Percentiles rank a stretch among this genome's conserved stretches.
Evolutionary conservation across 306 rosid genomes (phyloP).

Genomic region (Senna siamea): DNA sequence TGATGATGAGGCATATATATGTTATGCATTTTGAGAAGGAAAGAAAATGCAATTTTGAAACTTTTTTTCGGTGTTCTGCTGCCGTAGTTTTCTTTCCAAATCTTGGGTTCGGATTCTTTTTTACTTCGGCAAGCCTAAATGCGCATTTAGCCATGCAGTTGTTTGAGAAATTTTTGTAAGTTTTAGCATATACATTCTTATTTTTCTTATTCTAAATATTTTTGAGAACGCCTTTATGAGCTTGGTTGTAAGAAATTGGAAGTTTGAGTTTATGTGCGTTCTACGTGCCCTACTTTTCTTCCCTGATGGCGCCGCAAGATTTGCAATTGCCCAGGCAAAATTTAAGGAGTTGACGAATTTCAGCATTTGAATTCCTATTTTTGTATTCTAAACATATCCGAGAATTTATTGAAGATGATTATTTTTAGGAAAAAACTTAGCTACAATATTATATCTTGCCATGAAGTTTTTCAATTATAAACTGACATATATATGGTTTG

Average conservation of each 20-base stretch:
- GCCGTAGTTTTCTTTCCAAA: not conserved
- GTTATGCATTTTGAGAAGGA: conserved; percentile 21
- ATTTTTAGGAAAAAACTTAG: no score
- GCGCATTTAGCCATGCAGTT: conserved; percentile 20
- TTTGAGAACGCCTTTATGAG: not conserved
- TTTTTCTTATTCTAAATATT: not conserved
- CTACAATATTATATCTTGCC: no score
- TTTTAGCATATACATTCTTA: not conserved
- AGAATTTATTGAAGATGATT: conserved; percentile 31
- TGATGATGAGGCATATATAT: not conserved
- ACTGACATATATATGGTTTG: no score
- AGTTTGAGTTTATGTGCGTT: not conserved
- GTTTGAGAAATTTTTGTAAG: conserved; percentile 12
- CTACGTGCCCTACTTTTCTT: not conserved
- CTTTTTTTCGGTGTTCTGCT: conserved; percentile 31
- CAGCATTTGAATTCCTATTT: conserved; percentile 11
- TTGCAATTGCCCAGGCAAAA: not conserved
- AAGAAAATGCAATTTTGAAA: not conserved
- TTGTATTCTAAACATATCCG: conserved; percentile 1
- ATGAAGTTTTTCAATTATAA: no score
- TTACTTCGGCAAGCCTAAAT: not conserved
- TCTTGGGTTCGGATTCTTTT: not conserved
- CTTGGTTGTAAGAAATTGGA: conserved; percentile 32
- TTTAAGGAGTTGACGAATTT: not conserved
- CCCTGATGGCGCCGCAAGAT: no score